Conservation (phyloP, 1,284 basidiomycete genomes). For the Ustilago bromivora region DNA sequence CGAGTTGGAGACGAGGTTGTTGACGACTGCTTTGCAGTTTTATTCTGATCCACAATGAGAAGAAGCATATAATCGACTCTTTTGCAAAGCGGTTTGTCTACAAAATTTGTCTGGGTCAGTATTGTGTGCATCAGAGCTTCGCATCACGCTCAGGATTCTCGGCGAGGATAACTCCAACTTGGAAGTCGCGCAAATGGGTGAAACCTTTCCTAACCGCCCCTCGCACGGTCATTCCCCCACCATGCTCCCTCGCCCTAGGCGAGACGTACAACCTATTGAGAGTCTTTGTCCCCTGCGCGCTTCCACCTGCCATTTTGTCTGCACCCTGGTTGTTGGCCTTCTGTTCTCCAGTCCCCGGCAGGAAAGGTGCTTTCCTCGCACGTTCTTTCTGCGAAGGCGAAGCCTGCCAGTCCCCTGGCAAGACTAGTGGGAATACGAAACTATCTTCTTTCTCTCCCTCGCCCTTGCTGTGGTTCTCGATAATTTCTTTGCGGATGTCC, state of each 20-base stretch:
- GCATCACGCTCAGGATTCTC: conserved; percentile 5
- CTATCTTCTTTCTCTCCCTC: conserved; percentile 30
- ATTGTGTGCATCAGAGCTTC: conserved; percentile 10
- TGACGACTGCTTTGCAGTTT: conserved; percentile 11
- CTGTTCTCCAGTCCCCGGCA: conserved; percentile 26
- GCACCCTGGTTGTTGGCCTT: not conserved
- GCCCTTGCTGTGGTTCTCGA: conserved; percentile 15
- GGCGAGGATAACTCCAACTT: conserved; percentile 48
- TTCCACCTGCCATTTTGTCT: not conserved
- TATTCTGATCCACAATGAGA: conserved; percentile 33
- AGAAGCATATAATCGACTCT: too few species aligned
- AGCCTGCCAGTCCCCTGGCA: conserved; percentile 61
- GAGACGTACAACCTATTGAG: conserved; percentile 62
- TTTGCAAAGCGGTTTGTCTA: too few species aligned
- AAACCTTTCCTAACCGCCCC: conserved; percentile 51
- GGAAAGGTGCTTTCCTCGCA: conserved; percentile 24
- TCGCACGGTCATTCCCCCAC: conserved; percentile 58
- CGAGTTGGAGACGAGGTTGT: conserved; percentile 19
- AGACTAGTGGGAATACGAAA: conserved; percentile 60
- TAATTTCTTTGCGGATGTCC: conserved; percentile 27
- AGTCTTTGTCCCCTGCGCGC: conserved; percentile 2
- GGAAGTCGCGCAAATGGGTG: conserved; percentile 49
- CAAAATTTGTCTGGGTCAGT: too few species aligned
- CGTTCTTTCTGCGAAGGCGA: conserved; percentile 45
- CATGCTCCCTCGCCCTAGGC: conserved; percentile 47